Evolutionary conservation across 768 basidiomycete genomes (phyloP).

Genomic region (Boletus rubroflammeus): DNA sequence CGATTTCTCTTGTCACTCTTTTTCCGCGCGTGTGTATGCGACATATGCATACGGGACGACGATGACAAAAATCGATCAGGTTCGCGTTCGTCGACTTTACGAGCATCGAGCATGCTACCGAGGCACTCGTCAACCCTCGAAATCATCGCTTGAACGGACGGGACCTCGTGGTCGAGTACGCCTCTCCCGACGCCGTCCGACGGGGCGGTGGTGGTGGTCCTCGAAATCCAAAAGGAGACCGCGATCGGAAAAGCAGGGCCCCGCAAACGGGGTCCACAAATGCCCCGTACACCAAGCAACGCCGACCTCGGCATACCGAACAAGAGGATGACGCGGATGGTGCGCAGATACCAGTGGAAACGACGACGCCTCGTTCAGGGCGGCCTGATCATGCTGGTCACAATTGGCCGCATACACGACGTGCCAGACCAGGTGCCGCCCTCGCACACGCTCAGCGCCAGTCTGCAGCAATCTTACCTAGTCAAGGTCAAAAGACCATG

Average conservation of each 20-base stretch:
- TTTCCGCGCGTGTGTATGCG: background rate
- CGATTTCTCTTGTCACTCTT: background rate
- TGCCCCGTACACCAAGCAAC: background rate
- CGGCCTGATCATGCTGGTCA: slow-evolving; percentile 10
- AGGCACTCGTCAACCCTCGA: slow-evolving; percentile 74
- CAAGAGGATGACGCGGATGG: slow-evolving; percentile 5
- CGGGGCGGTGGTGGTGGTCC: slow-evolving; percentile 59
- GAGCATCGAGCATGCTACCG: slow-evolving; percentile 72
- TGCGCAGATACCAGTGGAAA: background rate
- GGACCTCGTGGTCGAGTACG: slow-evolving; percentile 83
- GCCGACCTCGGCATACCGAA: slow-evolving; percentile 1
- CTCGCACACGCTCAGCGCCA: slow-evolving; percentile 75
- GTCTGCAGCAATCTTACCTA: slow-evolving; percentile 62
- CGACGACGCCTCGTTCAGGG: background rate
- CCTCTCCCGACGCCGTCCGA: slow-evolving; percentile 83
- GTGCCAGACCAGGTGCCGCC: slow-evolving; percentile 75
- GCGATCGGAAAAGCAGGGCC: slow-evolving; percentile 11
- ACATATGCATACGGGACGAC: background rate
- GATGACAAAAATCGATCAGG: slow-evolving; percentile 36
- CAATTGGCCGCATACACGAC: slow-evolving; percentile 27
- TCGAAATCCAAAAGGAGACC: slow-evolving; percentile 22
- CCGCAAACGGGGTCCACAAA: slow-evolving; percentile 1
- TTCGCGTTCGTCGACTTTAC: slow-evolving; percentile 95
- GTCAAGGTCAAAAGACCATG: slow-evolving; percentile 68
- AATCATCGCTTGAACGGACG: slow-evolving; percentile 85